Evolutionary conservation across 1,284 basidiomycete species (phyloP).

Genomic region (Farysia itapuensis): DNA sequence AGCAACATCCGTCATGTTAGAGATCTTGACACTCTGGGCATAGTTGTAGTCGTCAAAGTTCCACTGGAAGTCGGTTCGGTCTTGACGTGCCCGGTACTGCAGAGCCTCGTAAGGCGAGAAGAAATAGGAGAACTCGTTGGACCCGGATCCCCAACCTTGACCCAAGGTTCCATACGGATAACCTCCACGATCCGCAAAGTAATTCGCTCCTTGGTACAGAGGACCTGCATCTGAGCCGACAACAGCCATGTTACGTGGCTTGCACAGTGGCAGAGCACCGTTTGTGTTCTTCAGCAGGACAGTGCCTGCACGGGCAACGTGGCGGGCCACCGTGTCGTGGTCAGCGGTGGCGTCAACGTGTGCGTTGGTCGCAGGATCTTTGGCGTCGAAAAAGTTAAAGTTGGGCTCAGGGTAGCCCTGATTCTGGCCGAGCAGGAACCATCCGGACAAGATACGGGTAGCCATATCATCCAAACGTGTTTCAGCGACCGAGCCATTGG

Average conservation of each 20-base stretch:
- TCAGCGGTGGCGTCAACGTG: slow-evolving; percentile 74
- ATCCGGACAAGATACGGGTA: slow-evolving; percentile 55
- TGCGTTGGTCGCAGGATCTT: slow-evolving; percentile 61
- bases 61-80: slow-evolving; percentile 65
- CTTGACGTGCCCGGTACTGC: slow-evolving; percentile 65
- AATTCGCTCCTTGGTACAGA: slow-evolving; percentile 71
- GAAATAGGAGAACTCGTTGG: slow-evolving; percentile 64
- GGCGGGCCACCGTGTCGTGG: slow-evolving; percentile 69
- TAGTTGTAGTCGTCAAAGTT: slow-evolving; percentile 68
- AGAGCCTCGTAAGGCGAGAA: slow-evolving; percentile 69
- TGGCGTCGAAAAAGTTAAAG: slow-evolving; percentile 46
- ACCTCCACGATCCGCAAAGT: slow-evolving; percentile 67
- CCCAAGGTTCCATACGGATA: slow-evolving; percentile 70
- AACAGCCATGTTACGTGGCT: slow-evolving; percentile 39
- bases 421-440: slow-evolving; percentile 60
- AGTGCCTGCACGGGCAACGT: slow-evolving; percentile 73
- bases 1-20: slow-evolving; percentile 61
- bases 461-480: slow-evolving; percentile 64
- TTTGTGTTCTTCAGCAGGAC: slow-evolving; percentile 73
- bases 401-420: slow-evolving; percentile 49
- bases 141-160: slow-evolving; percentile 75
- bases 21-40: slow-evolving; percentile 35
- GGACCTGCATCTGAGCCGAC: slow-evolving; percentile 69
- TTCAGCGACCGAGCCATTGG: slow-evolving; percentile 70
- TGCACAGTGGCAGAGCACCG: slow-evolving; percentile 33